phyloP scores from a whole-genome alignment of 306 rosid genomes.

The Cajanus cajan region DNA sequence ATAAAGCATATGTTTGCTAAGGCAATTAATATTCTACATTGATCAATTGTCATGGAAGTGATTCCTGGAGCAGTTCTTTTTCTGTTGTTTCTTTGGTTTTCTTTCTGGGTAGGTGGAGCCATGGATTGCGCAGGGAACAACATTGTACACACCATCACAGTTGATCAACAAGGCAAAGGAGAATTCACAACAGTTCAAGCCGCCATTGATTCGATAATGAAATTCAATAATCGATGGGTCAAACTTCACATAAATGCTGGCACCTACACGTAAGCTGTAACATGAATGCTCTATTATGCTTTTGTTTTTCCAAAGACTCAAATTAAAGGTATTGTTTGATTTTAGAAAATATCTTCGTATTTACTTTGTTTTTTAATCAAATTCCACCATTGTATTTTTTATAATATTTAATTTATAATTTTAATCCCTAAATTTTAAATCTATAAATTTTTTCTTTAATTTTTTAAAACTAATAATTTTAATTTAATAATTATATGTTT shows the following conservation, averaged over 20 bases:
- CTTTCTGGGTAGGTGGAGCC: not conserved
- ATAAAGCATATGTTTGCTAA: not conserved
- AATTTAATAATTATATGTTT: too few relatives aligned
- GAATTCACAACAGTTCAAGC: not conserved
- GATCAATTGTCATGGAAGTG: not conserved
- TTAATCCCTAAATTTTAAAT: too few relatives aligned
- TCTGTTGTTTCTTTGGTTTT: not conserved
- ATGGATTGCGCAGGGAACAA: slow-evolving; percentile 13
- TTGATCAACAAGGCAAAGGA: slow-evolving; percentile 5
- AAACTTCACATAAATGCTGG: slow-evolving; percentile 26
- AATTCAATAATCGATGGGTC: not conserved
- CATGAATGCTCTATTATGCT: too few relatives aligned
- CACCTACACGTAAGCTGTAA: not conserved
- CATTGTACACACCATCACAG: not conserved
- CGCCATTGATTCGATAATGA: slow-evolving; percentile 17
- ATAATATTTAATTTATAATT: too few relatives aligned
- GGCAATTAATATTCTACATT: not conserved
- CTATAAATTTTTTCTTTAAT: too few relatives aligned
- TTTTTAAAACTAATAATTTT: too few relatives aligned
- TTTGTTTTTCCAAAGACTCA: not conserved
- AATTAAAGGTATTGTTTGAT: too few relatives aligned
- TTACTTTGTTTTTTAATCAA: too few relatives aligned
- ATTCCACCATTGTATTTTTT: too few relatives aligned
- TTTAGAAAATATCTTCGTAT: too few relatives aligned
- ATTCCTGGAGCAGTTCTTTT: not conserved